A percentile compares a stretch with the other conserved stretches of the same genome.
phyloP scores from a whole-genome alignment of 2,329 filamentous ascomycete genomes.

The Pseudogymnoascus sp. region DNA sequence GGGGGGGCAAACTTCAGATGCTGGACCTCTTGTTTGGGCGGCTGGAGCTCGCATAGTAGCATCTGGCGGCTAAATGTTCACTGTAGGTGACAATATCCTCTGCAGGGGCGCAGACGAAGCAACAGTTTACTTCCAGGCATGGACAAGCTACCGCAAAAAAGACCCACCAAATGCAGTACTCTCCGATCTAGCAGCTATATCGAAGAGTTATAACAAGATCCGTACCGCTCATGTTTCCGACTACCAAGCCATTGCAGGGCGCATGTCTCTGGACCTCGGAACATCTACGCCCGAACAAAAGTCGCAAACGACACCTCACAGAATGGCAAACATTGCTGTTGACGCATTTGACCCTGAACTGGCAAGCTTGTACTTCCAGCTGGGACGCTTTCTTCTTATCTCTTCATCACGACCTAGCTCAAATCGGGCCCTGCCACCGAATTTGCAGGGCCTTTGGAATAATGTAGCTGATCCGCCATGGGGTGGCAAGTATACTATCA shows the following conservation, averaged over 20 bases:
- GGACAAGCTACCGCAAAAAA: constrained; percentile 19
- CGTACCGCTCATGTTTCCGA: neutral
- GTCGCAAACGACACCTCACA: constrained; percentile 12
- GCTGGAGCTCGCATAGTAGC: constrained; percentile 18
- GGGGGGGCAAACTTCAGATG: constrained; percentile 17
- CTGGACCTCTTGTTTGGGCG: constrained; percentile 14
- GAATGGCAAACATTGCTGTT: constrained; percentile 5
- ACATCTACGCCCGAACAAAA: constrained; percentile 14
- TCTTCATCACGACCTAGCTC: constrained; percentile 25
- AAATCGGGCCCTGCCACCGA: constrained; percentile 30
- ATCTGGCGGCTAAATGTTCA: constrained; percentile 19
- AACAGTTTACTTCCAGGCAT: constrained; percentile 20
- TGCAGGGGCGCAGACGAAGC: constrained; percentile 20
- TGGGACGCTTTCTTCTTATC: constrained; percentile 32
- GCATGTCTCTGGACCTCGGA: constrained; percentile 14
- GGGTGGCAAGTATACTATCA: constrained; percentile 38
- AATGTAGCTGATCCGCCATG: constrained; percentile 33
- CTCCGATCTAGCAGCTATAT: constrained; percentile 15
- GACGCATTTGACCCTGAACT: constrained; percentile 19
- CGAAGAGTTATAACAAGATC: neutral
- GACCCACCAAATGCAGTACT: constrained; percentile 16
- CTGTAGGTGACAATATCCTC: constrained; percentile 19
- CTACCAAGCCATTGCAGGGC: constrained; percentile 8
- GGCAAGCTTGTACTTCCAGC: constrained; percentile 28
- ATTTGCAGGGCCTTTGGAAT: constrained; percentile 40